A percentile compares a stretch with the other conserved stretches of the same genome.
These are phyloP conservation scores for Eutrema heterophyllum DNA, from an alignment of 345 rosid genomes.

Conservation along the genomic window DNA sequence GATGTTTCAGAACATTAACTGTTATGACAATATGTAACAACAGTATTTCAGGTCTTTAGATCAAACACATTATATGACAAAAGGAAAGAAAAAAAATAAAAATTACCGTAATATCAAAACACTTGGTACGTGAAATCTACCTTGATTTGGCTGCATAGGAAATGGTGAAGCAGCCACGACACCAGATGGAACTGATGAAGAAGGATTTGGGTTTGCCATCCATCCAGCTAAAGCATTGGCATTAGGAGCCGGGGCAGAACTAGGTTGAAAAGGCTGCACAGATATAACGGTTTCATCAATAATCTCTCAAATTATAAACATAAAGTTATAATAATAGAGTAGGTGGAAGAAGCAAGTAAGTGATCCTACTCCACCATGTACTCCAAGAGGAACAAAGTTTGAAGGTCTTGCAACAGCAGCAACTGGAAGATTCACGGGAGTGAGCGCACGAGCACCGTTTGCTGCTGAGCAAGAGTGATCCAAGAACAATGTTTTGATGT, in stretches of 20 bases:
- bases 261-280: conserved; percentile 75
- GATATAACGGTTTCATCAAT: conserved; percentile 5
- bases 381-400: conserved; percentile 66
- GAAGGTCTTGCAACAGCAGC: conserved; percentile 76
- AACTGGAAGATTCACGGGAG: conserved; percentile 59
- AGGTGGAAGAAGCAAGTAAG: conserved; percentile 2
- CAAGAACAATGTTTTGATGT: conserved; percentile 77
- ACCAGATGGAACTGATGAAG: conserved; percentile 76
- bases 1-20: conserved; percentile 65
- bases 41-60: not conserved
- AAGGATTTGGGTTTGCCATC: conserved; percentile 78
- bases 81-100: not conserved
- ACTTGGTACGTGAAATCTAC: conserved; percentile 11
- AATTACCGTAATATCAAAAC: not conserved
- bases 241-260: conserved; percentile 55
- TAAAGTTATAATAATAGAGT: not conserved
- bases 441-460: conserved; percentile 72
- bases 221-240: conserved; percentile 67
- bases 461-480: conserved; percentile 72
- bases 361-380: conserved; percentile 64
- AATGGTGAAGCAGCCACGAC: conserved; percentile 84
- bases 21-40: conserved; percentile 15
- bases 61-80: not conserved
- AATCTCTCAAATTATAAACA: not conserved
- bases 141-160: conserved; percentile 34